Conservation (phyloP, 2,329 filamentous ascomycete genomes). For the Alternaria sp. region DNA sequence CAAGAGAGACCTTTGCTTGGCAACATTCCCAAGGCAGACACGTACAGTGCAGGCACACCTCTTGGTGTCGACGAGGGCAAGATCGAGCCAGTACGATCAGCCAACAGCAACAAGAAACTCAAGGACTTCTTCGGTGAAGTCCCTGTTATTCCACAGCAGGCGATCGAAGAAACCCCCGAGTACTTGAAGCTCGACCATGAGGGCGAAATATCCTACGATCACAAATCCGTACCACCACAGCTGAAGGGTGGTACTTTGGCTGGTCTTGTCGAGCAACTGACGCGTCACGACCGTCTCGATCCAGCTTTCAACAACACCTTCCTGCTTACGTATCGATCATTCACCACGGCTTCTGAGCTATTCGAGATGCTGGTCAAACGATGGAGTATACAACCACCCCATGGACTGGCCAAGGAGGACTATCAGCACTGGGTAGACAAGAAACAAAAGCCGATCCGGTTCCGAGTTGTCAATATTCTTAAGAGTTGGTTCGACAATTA, state of each 20-base stretch:
- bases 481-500: constrained; percentile 99
- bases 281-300: constrained; percentile 92
- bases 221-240: constrained; percentile 74
- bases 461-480: constrained; percentile 95
- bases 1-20: constrained; percentile 56
- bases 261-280: constrained; percentile 92
- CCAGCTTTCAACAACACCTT: constrained; percentile 98
- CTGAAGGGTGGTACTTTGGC: constrained; percentile 89
- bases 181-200: constrained; percentile 88
- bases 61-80: constrained; percentile 34
- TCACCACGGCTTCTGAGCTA: constrained; percentile 86
- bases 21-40: constrained; percentile 66
- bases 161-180: constrained; percentile 79
- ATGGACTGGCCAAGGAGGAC: constrained; percentile 75
- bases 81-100: constrained; percentile 46
- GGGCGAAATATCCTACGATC: constrained; percentile 86
- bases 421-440: constrained; percentile 88
- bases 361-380: constrained; percentile 92
- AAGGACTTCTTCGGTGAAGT: constrained; percentile 61
- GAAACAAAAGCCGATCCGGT: constrained; percentile 95
- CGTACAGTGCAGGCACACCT: constrained; percentile 65
- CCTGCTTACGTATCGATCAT: constrained; percentile 93
- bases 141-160: constrained; percentile 53
- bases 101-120: constrained; percentile 56
- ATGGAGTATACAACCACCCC: constrained; percentile 90